Conservation (phyloP, 305 asterid species). For the Fraxinus greggii region DNA sequence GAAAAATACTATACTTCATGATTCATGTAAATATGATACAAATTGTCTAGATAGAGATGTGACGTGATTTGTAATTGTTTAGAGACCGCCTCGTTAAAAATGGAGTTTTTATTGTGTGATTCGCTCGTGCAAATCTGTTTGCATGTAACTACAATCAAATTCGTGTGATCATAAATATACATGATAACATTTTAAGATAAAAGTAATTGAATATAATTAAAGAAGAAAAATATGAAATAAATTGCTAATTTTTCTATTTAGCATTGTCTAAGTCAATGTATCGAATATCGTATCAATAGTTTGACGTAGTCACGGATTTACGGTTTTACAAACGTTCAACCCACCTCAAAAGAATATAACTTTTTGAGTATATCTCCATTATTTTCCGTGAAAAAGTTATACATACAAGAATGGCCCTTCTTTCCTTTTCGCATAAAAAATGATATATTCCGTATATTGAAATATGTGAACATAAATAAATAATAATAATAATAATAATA, state of each 20-base stretch:
- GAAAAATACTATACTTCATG: background rate
- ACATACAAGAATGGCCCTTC: background rate
- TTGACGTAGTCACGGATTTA: background rate
- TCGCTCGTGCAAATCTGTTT: background rate
- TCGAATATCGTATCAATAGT: background rate
- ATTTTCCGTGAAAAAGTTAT: background rate
- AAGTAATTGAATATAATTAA: background rate
- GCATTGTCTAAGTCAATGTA: background rate
- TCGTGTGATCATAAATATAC: background rate
- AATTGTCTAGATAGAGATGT: background rate
- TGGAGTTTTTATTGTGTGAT: background rate
- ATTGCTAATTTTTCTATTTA: background rate
- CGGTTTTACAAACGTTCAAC: background rate
- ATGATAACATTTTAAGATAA: background rate
- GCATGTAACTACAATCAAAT: background rate
- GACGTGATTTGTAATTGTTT: background rate
- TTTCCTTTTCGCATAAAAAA: background rate
- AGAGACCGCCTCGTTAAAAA: background rate
- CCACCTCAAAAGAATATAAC: background rate
- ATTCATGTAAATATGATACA: background rate
- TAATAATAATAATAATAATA: background rate
- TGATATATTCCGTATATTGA: background rate
- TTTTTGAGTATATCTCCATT: background rate
- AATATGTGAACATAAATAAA: background rate
- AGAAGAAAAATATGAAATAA: background rate